Base-by-base conservation (phyloP, 139 green algal genomes). In the Closterium sp. region DNA sequence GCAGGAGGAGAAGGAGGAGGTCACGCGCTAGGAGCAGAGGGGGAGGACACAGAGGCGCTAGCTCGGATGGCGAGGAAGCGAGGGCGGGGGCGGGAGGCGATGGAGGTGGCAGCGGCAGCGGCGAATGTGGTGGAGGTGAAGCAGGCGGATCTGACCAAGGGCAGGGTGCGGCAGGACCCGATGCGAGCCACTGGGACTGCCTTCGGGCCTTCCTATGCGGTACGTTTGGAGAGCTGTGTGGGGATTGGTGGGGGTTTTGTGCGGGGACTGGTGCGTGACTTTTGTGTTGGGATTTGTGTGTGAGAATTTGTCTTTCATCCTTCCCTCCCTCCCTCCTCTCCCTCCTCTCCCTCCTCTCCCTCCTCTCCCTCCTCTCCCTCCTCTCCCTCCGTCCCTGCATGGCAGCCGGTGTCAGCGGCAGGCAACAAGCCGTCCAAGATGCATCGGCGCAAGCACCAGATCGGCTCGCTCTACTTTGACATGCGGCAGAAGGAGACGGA, bases 361-460 rank as follows among this genome's bases (percentile, higher is more conserved):
- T 5, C 6, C 9, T 13, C 17, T 79, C 62, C 31, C 42, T 86
- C 89, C 88, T 89, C 6, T 27, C 38, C 13, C 31, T 88, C 31
- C 89, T n/a, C 70, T 34, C 22, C 89, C n/a, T 84, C 29, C 27
- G 4, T 21, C 0, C 70, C 88, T 45, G 90, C 24, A 6, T 34
- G 29, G 24, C 85, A 85, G 87, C n/a, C 88, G 45, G 89, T 94
- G 31, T 93, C 91, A 22, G 32, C 62, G 19, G 89, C 88, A 34
- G 94, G 94, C 85, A 85, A 89, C 70, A 91, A 94, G 38, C 92
- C 92, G 13, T 38, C 29, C 90, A 94, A 95, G 79, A 22, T 91
- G n/a, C 87, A 95, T 45, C 31, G 92, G 42, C 79, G 93, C 21
- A 95, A 95, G 93, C 94, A 95, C 89, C 94, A 95, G 89, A 95